Conservation (phyloP, 2,329 filamentous ascomycete genomes). For the Stemphylium lycopersici region DNA sequence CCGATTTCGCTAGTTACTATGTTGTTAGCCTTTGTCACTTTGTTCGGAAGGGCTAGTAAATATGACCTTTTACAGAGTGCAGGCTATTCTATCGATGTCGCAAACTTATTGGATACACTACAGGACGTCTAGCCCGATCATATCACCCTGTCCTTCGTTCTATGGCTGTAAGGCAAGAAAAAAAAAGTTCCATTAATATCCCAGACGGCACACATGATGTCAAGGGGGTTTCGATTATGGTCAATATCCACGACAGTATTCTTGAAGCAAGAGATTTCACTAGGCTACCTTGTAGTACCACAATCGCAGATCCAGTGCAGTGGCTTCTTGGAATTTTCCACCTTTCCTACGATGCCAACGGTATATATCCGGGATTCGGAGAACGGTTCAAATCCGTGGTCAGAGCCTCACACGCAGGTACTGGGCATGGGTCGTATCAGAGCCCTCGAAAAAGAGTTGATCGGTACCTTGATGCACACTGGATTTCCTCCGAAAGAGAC, state of each 20-base stretch:
- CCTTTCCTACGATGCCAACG: background rate
- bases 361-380: background rate
- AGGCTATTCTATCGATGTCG: background rate
- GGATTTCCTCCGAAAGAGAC: background rate
- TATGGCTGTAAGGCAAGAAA: too few relatives aligned
- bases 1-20: too few relatives aligned
- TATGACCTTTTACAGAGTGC: background rate
- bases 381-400: background rate
- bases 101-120: background rate
- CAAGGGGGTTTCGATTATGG: too few relatives aligned
- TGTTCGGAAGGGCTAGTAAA: background rate
- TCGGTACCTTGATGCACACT: background rate
- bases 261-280: background rate
- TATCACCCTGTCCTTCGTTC: too few relatives aligned
- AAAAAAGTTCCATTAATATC: too few relatives aligned
- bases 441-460: background rate
- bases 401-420: background rate
- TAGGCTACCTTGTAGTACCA: background rate
- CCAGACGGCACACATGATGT: too few relatives aligned
- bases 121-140: background rate
- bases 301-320: background rate
- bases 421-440: background rate
- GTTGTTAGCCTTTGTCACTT: fast-evolving
- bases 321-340: background rate
- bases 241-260: background rate